Conservation (phyloP, 2,329 filamentous ascomycete genomes). For the Cercospora sp. region DNA sequence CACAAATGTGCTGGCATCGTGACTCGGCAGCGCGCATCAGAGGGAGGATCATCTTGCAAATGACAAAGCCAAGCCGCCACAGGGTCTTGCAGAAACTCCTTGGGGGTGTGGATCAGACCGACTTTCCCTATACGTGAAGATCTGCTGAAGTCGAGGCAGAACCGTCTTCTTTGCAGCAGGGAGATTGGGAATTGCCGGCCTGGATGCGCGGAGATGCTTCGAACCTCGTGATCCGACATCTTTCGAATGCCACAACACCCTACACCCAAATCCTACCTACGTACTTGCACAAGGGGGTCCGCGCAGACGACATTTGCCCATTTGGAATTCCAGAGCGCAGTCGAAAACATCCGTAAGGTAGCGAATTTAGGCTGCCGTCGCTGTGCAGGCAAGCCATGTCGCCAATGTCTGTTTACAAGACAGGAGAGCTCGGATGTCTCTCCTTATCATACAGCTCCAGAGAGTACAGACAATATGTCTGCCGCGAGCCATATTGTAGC, state of each 20-base stretch:
- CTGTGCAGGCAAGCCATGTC: background rate
- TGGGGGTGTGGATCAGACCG: background rate
- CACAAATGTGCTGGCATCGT: background rate
- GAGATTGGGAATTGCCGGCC: background rate
- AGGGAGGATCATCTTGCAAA: background rate
- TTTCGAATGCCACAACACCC: background rate
- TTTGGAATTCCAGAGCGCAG: background rate
- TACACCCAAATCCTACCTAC: background rate
- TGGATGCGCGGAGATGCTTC: background rate
- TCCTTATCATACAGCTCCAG: background rate
- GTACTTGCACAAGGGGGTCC: background rate
- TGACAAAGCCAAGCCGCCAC: background rate
- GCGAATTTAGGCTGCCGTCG: background rate
- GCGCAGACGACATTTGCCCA: background rate
- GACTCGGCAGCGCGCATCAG: background rate
- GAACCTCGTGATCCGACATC: background rate
- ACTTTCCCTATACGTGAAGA: background rate
- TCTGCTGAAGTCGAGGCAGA: background rate
- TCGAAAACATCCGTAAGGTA: background rate
- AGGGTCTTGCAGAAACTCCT: background rate
- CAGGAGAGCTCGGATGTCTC: background rate
- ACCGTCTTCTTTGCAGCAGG: background rate
- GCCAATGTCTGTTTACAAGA: background rate
- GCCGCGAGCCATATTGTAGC: background rate
- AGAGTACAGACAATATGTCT: background rate